Evolutionary conservation across 352 stramenopile species (phyloP).

Genomic region (Phytophthora ohioensis): DNA sequence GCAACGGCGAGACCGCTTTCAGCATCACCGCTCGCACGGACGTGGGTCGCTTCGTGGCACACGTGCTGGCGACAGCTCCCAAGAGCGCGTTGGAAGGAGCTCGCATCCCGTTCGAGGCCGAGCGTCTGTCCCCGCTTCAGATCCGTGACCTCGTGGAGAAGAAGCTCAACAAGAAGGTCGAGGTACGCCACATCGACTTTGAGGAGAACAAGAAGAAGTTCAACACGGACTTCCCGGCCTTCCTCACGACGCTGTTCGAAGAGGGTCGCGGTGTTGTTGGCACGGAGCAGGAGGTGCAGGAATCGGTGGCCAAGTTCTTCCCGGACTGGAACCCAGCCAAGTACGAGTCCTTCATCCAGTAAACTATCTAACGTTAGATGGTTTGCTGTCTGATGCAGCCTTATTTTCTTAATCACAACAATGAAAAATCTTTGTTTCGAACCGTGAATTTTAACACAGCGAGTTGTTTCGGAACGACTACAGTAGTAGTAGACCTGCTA

Average conservation of each 20-base stretch:
- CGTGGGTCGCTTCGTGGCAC: slow-evolving; percentile 35
- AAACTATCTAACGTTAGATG: background rate
- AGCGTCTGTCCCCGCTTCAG: slow-evolving; percentile 33
- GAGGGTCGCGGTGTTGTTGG: slow-evolving; percentile 32
- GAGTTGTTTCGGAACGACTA: no score
- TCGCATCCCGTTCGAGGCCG: slow-evolving; percentile 29
- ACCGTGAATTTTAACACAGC: no score
- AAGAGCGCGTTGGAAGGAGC: slow-evolving; percentile 27
- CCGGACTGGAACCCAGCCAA: slow-evolving; percentile 34
- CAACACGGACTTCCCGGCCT: slow-evolving; percentile 27
- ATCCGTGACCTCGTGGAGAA: slow-evolving; percentile 32
- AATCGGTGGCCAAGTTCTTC: slow-evolving; percentile 35
- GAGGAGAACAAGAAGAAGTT: slow-evolving; percentile 42
- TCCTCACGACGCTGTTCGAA: slow-evolving; percentile 27
- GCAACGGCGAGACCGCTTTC: slow-evolving; percentile 28
- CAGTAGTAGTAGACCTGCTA: no score
- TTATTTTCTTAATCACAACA: no score
- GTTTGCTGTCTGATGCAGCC: no score
- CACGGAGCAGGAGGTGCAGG: slow-evolving; percentile 26
- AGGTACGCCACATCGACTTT: slow-evolving; percentile 23
- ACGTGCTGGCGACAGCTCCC: slow-evolving; percentile 26
- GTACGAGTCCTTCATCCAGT: slow-evolving; percentile 36
- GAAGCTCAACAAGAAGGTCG: slow-evolving; percentile 43
- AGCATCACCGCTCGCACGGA: slow-evolving; percentile 31
- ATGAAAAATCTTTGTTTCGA: no score